Percentiles rank a stretch among this genome's conserved stretches.
These are phyloP conservation scores for Hirsutella thompsonii DNA, from an alignment of 2,329 filamentous ascomycete species.

Conservation along the genomic window DNA sequence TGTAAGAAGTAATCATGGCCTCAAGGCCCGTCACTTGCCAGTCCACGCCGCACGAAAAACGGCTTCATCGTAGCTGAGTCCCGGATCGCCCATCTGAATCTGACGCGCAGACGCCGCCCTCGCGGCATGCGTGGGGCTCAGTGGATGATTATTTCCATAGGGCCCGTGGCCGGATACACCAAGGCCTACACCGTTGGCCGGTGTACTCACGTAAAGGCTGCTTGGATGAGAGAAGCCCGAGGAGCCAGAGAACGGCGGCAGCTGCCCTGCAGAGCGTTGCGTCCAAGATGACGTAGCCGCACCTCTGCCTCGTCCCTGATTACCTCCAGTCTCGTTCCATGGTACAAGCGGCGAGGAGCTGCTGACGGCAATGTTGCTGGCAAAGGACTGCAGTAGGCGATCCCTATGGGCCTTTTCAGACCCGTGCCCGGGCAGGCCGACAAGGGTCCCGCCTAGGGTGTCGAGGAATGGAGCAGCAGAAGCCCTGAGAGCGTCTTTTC, in stretches of 20 bases:
- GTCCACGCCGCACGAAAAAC: slow-evolving; percentile 21
- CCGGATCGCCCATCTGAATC: slow-evolving; percentile 19
- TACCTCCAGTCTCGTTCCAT: slow-evolving; percentile 13
- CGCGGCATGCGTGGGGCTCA: slow-evolving; percentile 5
- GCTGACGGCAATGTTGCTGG: slow-evolving; percentile 11
- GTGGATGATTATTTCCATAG: slow-evolving; percentile 5
- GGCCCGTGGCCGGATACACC: slow-evolving; percentile 1
- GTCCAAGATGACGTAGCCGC: slow-evolving; percentile 9
- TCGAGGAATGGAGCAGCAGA: not conserved
- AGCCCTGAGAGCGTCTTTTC: slow-evolving; percentile 5
- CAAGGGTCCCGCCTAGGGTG: slow-evolving; percentile 2
- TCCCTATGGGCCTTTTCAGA: slow-evolving; percentile 19
- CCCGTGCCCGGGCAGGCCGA: slow-evolving; percentile 1
- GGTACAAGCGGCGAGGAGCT: slow-evolving; percentile 17
- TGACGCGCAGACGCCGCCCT: slow-evolving; percentile 8
- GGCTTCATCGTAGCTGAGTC: slow-evolving; percentile 21
- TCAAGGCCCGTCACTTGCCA: slow-evolving; percentile 3
- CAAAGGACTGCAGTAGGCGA: slow-evolving; percentile 22
- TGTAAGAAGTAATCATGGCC: no score
- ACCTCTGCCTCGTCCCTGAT: slow-evolving; percentile 8
- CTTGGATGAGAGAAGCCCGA: slow-evolving; percentile 34
- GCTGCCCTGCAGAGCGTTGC: slow-evolving; percentile 4
- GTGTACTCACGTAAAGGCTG: slow-evolving; percentile 37
- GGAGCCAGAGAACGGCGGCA: slow-evolving; percentile 15
- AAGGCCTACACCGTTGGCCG: slow-evolving; percentile 12